Base-by-base conservation (phyloP, 495 filamentous ascomycete species). In the Hypoxylon lienhwacheense region DNA sequence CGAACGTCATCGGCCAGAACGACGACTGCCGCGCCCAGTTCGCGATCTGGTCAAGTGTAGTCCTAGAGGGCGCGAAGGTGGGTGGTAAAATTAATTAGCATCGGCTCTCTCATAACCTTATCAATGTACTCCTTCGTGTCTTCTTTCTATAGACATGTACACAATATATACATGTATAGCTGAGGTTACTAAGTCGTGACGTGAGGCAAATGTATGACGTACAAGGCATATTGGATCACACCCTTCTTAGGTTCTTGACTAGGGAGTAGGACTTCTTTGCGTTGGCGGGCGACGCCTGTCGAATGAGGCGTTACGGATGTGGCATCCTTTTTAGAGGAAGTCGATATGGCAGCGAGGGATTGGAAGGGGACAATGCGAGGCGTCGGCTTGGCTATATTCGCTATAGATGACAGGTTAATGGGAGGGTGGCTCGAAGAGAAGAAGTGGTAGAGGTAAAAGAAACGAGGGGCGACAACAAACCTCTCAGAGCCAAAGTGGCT, bases 1-100 rank as follows among this genome's bases (percentile, higher is more conserved):
- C 91, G 76, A 97, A 97, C 16, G 91, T 97, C 90, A 97, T 95
- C 66, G 91, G 91, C 91, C 91, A 97, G 45, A 97, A 77, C 12
- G 91, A 97, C 48, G 83, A 83, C 72, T 97, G 91, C 29, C 91
- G 90, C 24, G 87, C 89, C 91, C 91, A 97, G 75, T 97, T 97
- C 67, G 90, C 77, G 66, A 96, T 81, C 72, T 89, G 85, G 71
- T 97, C 91, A 62, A 97, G 82, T 7, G 91, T 91, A 11, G 91
- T 96, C 53, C 90, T 95, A 63, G 12, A 32, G 15, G 17, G 52
- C 34, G 44, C 44, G 59, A 33, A 58, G 45, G 45, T n/a, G n/a
- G n/a, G n/a, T n/a, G n/a, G n/a, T n/a, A n/a, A n/a, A n/a, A n/a
- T n/a, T n/a, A n/a, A n/a, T n/a, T n/a, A n/a, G n/a, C n/a, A n/a